Percentiles rank a stretch among this genome's conserved stretches.
phyloP scores from a whole-genome alignment of 2,329 filamentous ascomycete genomes.

The Colletotrichum siamense region DNA sequence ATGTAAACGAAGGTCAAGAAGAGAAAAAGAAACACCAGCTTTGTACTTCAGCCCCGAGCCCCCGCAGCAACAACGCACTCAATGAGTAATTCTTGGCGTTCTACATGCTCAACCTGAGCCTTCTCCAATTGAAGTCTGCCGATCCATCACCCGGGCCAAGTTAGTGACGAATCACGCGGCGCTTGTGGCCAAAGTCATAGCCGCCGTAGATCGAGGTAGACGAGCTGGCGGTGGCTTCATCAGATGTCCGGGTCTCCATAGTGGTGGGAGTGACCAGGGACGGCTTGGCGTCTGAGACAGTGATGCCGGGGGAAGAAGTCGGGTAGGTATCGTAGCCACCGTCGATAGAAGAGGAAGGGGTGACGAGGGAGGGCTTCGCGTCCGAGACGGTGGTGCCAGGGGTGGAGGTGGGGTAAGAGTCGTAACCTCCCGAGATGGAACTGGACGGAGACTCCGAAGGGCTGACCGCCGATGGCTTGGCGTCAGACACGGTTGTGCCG shows the following conservation, averaged over 20 bases:
- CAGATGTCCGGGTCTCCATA: not conserved
- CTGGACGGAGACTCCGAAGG: not conserved
- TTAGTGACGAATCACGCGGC: not conserved
- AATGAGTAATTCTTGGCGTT: not conserved
- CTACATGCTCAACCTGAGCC: not conserved
- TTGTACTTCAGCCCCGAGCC: not conserved
- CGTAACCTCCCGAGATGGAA: not conserved
- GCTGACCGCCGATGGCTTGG: not conserved
- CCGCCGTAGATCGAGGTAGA: not conserved
- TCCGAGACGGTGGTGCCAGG: not conserved
- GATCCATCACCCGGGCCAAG: accelerated
- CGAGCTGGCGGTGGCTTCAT: not conserved
- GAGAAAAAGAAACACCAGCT: not conserved
- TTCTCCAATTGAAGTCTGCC: not conserved
- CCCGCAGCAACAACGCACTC: not conserved
- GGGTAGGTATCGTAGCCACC: not conserved
- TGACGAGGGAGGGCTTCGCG: not conserved
- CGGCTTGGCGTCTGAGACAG: not conserved
- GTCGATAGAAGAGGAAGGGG: not conserved
- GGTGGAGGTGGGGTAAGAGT: not conserved
- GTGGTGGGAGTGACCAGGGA: slow-evolving; percentile 2
- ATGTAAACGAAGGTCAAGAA: slow-evolving; percentile 19
- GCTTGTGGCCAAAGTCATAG: not conserved
- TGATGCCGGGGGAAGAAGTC: not conserved
- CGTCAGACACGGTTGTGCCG: not conserved